Base-by-base conservation (phyloP, 192 early-diverging fungal genomes). In the Coemansia nantahalensis region DNA sequence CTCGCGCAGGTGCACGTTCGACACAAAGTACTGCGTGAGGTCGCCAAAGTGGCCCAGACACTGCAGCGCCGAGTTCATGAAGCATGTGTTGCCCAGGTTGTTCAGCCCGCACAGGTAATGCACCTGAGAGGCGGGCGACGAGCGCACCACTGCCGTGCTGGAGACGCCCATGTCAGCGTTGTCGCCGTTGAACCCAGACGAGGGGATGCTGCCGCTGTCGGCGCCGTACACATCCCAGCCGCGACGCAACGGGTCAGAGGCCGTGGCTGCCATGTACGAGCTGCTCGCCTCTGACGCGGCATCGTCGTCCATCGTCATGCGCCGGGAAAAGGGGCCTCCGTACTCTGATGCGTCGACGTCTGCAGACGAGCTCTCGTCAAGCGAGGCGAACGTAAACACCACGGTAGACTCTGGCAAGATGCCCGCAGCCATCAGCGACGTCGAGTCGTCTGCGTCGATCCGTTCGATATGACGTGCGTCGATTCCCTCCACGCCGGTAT, bases 61-160 rank as follows among this genome's bases (percentile, higher is more conserved):
- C 71, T 94, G 91, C n/a, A 94, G 60, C 10, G 88, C 89, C 7
- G 87, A 87, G 69, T 91, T 92, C 91, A 93, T 93, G 55, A 87
- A 93, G 72, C 91, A 93, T 0, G 91, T 92, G 60, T 93, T 93
- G 9, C 91, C 91, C n/a, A 93, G 63, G 58, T 93, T 93, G 37
- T 65, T 67, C 42, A 93, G 77, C 3, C 91, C 91, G 51, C 80
- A 83, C 4, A 80, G 56, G 34, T 83, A 84, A 33, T 70, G 68
- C 24, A 36, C 54, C 4, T 54, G 53, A 8, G 59, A 11, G 10
- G 22, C 26, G 12, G 56, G 10, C 5, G 12, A 24, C 15, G 54
- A 47, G 9, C 13, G 23, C 1, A 2, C 42, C 42, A 43, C 47
- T 8, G 54, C 52, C 23, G 43, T 28, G 13, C 5, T 11, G 8